Base-by-base conservation (phyloP, 306 rosid genomes). In the Abrus pulchellus region DNA sequence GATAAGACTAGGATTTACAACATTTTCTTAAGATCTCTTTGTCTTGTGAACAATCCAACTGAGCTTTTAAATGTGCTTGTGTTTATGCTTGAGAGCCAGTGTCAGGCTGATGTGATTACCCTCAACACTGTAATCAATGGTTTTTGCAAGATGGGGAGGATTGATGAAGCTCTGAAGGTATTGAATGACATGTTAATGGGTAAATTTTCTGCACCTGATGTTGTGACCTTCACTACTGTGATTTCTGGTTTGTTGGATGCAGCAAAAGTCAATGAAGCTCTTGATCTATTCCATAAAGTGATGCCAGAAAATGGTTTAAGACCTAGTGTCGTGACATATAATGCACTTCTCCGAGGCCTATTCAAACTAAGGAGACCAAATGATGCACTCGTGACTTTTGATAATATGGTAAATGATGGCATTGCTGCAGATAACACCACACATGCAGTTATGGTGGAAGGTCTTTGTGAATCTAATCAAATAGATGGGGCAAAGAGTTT, bases 31-130 rank as follows among this genome's bases (percentile, higher is more conserved):
- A 89, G 90, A 79, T 93, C 97, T 54, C 89, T 94, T 43, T 91
- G 94, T 84, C 81, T 83, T 38, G 76, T 88, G 72, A 82, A 90
- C 72, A 90, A 86, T 74, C 86, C 92, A 9, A 91, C 92, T 2
- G 99, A 94, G 84, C 90, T 93, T 77, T 80, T 93, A 72, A 92
- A 94, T 54, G 88, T 83, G 5, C 92, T 93, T 54, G 93, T 91
- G 49, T 74, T 34, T 27, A 93, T 94, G 99, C 90, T 93, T 85
- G 90, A 90, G 86, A 89, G 74, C 66, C 80, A 83, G 36, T 93
- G 95, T 82, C 84, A 78, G 32, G 87, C 90, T 36, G 91, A 94
- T 71, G 94, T 88, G 68, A 86, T 94, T 66, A 89, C 97, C 44
- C 91, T 94, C 64, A 93, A 93, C 75, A 93, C 90, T 1, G 85